Percentiles rank a stretch among this genome's conserved stretches.
phyloP scores from a whole-genome alignment of 2,329 filamentous ascomycete genomes.

The Whalleya microplaca region DNA sequence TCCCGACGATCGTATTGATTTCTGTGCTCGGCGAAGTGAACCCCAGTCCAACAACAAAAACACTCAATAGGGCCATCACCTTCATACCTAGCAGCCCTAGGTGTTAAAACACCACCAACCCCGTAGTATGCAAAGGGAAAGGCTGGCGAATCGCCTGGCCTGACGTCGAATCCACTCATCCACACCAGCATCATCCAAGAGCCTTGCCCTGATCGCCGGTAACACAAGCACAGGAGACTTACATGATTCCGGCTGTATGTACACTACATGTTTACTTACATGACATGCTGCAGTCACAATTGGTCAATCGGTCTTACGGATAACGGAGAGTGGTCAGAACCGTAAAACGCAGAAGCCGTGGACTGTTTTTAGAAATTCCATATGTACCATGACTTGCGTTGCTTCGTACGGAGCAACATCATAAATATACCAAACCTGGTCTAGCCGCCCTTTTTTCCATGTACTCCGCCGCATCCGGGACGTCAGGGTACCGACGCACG shows the following conservation, averaged over 20 bases:
- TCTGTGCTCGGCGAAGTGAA: constrained; percentile 8
- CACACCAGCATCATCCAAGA: constrained; percentile 1
- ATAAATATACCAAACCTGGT: background rate
- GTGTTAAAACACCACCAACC: background rate
- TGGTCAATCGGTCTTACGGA: background rate
- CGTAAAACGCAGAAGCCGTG: background rate
- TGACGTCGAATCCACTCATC: constrained; percentile 1
- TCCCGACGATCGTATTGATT: constrained; percentile 14
- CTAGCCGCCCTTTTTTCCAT: background rate
- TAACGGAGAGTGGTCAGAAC: background rate
- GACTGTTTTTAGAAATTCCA: background rate
- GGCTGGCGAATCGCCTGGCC: constrained; percentile 22
- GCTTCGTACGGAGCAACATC: background rate
- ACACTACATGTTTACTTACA: constrained; percentile 3
- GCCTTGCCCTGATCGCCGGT: constrained; percentile 12
- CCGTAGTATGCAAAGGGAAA: constrained; percentile 16
- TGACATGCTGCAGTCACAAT: background rate
- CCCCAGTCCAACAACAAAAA: constrained; percentile 2
- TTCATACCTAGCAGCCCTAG: background rate
- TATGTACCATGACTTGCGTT: background rate
- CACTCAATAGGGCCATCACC: background rate
- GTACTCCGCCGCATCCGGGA: background rate
- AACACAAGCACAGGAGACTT: background rate
- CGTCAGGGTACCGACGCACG: background rate
- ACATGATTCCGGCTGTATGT: background rate